Base-by-base conservation (phyloP, 73 alveolate genomes). In the Blepharisma stoltei region DNA sequence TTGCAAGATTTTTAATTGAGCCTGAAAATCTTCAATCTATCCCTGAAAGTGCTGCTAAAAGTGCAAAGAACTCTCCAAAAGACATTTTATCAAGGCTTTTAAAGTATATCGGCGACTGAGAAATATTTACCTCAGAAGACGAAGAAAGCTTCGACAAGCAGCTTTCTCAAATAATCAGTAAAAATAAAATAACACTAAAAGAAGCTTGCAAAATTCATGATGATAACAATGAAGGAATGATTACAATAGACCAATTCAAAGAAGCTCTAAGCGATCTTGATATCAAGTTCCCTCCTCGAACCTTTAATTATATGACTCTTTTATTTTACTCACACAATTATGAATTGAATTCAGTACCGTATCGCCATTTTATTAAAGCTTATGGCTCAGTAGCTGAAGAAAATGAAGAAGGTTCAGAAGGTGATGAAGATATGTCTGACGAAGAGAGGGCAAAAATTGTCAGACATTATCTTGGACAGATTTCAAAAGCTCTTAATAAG, bases 41-140 rank as follows among this genome's bases (percentile, higher is more conserved):
- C 14, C 14, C 14, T 0, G 23, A 60, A 8, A 14, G 14, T 25
- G 18, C 5, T 20, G 46, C 23, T 18, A 38, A 60, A 60, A 14
- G 46, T 60, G 46, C 73, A 60, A 60, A 60, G 23, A 14, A n/a
- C 3, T 14, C 79, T 14, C 20, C 1, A 5, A 69, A 69, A 69
- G 20, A 43, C 3, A 69, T 69, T 38, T 47, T 9, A 69, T 9
- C 18, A 11, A 69, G 27, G 60, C 71, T 69, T 43, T 43, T 14
- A 7, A 69, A 69, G 43, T 4, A 9, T 43, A 69, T 43, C 32
- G 60, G 27, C 2, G 65, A 69, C 38, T 69, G 79, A 43, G 65
- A 38, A 44, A 21, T 46, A 18, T 69, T 69, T n/a, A n/a, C 79
- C n/a, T n/a, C 79, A 38, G 79, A 69, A 69, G 79, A 69, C 4